phyloP scores from a whole-genome alignment of 2,329 filamentous ascomycete genomes.

The Alternaria solani region DNA sequence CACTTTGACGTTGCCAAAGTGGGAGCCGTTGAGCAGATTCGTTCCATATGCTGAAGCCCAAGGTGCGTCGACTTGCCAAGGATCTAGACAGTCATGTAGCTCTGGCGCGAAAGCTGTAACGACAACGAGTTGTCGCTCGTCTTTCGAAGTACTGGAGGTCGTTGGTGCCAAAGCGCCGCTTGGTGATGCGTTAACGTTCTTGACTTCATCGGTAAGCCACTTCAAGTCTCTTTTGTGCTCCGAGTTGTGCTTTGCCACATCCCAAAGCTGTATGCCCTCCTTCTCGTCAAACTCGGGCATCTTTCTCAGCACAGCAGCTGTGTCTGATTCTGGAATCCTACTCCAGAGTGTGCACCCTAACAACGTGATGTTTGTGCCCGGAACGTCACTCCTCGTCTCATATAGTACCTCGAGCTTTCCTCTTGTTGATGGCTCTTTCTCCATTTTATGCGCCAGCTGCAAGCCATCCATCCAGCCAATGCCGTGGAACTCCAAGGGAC shows the following conservation, averaged over 20 bases:
- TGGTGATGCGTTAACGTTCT: slow-evolving; percentile 22
- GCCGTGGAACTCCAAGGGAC: slow-evolving; percentile 40
- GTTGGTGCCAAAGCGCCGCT: slow-evolving; percentile 13
- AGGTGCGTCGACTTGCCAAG: slow-evolving; percentile 58
- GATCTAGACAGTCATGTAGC: slow-evolving; percentile 58
- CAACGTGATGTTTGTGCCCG: slow-evolving; percentile 57
- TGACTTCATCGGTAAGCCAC: slow-evolving; percentile 59
- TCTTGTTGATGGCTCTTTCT: slow-evolving; percentile 35
- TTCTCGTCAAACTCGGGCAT: slow-evolving; percentile 62
- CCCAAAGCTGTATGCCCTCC: slow-evolving; percentile 61
- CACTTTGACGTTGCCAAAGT: slow-evolving; percentile 38
- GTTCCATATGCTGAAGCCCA: slow-evolving; percentile 64
- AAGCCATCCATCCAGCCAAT: slow-evolving; percentile 34
- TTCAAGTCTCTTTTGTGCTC: slow-evolving; percentile 58
- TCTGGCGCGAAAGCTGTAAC: slow-evolving; percentile 67
- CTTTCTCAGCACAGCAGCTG: slow-evolving; percentile 52
- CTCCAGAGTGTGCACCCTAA: slow-evolving; percentile 69
- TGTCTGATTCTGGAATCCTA: slow-evolving; percentile 53
- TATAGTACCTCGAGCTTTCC: slow-evolving; percentile 58
- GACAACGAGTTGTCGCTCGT: slow-evolving; percentile 54
- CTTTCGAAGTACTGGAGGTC: not conserved
- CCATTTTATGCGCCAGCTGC: slow-evolving; percentile 36
- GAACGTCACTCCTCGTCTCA: slow-evolving; percentile 52
- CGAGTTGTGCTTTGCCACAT: slow-evolving; percentile 58
- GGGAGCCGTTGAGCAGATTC: slow-evolving; percentile 51